These are phyloP conservation scores for Magnolia sinica DNA, from an alignment of 164 flowering plant species.

Conservation along the genomic window DNA sequence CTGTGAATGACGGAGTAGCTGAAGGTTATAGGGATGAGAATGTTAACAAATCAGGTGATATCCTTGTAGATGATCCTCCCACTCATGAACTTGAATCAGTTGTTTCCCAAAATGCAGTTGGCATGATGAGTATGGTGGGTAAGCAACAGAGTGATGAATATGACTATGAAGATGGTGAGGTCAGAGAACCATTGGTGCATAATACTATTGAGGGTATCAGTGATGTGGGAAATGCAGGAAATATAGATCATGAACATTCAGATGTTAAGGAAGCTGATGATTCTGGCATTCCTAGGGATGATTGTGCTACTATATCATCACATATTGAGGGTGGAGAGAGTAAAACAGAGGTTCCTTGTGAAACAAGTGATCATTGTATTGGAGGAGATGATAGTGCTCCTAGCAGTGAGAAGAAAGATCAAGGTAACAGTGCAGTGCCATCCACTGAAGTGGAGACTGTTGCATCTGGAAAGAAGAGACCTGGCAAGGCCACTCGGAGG, in stretches of 20 bases:
- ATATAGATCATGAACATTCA: conserved; percentile 10
- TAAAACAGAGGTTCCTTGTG: conserved; percentile 18
- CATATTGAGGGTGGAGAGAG: conserved; percentile 11
- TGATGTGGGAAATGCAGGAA: conserved; percentile 16
- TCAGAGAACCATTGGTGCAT: conserved; percentile 33
- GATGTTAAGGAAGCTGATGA: conserved; percentile 6
- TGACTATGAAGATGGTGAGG: conserved; percentile 72
- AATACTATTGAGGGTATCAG: conserved; percentile 13
- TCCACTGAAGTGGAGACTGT: conserved; percentile 11
- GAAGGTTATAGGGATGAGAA: conserved; percentile 40
- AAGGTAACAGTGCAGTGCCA: conserved; percentile 9
- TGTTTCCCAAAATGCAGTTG: conserved; percentile 24
- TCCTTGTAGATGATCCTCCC: conserved; percentile 34
- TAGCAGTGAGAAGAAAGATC: conserved; percentile 14
- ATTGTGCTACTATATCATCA: conserved; percentile 5
- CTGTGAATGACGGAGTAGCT: conserved; percentile 22
- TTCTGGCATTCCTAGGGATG: conserved; percentile 12
- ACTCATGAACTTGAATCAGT: conserved; percentile 41
- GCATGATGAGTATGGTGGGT: conserved; percentile 7
- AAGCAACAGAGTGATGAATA: conserved; percentile 28
- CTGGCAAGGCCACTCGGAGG: conserved; percentile 5
- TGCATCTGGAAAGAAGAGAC: conserved; percentile 17
- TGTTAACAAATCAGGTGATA: conserved; percentile 33
- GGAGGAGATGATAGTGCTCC: conserved; percentile 7
- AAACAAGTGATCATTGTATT: conserved; percentile 12